Conservation (phyloP, 371 early-diverging fungal genomes). For the Rhizopus arrhizus region DNA sequence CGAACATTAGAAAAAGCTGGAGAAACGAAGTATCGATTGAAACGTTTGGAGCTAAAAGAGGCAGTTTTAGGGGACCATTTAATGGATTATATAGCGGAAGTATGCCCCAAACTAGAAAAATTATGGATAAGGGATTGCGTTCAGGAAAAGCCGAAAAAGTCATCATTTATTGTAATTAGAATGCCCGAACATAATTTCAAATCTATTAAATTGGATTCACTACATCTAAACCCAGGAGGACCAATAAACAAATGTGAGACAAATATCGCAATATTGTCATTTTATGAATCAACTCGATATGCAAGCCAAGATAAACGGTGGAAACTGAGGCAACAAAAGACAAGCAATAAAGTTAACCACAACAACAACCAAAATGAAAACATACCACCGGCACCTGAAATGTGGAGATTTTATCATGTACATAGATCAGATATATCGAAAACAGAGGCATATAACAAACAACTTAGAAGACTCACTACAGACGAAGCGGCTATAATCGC, state of each 20-base stretch:
- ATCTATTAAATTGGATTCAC: constrained; percentile 16
- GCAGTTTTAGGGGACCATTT: constrained; percentile 23
- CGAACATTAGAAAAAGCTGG: constrained; percentile 10
- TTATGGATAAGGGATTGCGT: constrained; percentile 19
- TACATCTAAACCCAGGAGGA: constrained; percentile 29
- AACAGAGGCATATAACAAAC: constrained; percentile 8
- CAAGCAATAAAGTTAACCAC: neutral
- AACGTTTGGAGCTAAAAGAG: constrained; percentile 13
- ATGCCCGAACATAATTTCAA: constrained; percentile 31
- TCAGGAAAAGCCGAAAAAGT: constrained; percentile 25
- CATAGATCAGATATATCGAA: constrained; percentile 9
- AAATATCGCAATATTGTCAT: constrained; percentile 18
- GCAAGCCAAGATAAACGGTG: constrained; percentile 16
- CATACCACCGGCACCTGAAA: constrained; percentile 20
- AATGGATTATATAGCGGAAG: constrained; percentile 28
- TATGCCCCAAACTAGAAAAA: constrained; percentile 12
- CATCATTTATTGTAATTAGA: constrained; percentile 28
- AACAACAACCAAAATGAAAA: neutral
- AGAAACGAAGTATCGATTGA: constrained; percentile 4
- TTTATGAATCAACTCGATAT: constrained; percentile 31
- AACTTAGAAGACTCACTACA: constrained; percentile 24
- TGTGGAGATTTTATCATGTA: constrained; percentile 34
- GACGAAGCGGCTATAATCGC: constrained; percentile 30
- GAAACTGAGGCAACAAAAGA: constrained; percentile 8
- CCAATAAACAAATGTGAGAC: constrained; percentile 12